Base-by-base conservation (phyloP, 208 protist species). In the Phytomonas francai region DNA sequence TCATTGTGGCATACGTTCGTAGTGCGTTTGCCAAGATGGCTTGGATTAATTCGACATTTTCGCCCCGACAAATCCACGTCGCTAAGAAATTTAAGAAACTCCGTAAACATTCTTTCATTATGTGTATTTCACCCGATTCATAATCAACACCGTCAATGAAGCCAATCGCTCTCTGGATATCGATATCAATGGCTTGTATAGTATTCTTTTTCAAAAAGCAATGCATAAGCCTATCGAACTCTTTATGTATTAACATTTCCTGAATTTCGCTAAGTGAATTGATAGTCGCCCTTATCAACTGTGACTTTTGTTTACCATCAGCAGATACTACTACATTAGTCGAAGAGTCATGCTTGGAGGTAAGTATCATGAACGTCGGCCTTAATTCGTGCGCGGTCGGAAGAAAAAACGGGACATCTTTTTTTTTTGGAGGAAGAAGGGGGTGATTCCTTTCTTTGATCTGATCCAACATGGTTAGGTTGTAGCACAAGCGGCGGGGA, bases 391-490 rank as follows among this genome's bases (percentile, higher is more conserved):
- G 82, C 51, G 84, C 87, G 7, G 84, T 89, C 12, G 85, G 82
- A n/a, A 97, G 78, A 75, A 97, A 97, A 68, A 97, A 97, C 16
- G 91, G 91, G 51, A 93, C 81, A 70, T 94, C 84, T 67, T 87
- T 84, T 65, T 97, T 97, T 74, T 97, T 94, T 8, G 91, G 89
- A 27, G 91, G 91, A 36, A 94, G 75, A 36, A 97, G 65, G 22
- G 91, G 91, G 65, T 89, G 80, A 70, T 95, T 97, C 80, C 91
- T 91, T 73, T 94, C 82, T 74, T 88, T 92, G 63, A 97, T 94
- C 59, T 91, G 83, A 39, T 97, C 91, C 30, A 97, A 71, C 45
- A 95, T 68, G 9, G 87, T 90, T 32, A 95, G 74, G 74, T 91
- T 88, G 62, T 85, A 91, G 85, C 89, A 95, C 67, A 83, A 63